Base-by-base conservation (phyloP, 2,329 filamentous ascomycete species). In the Amauroascus verrucosus region DNA sequence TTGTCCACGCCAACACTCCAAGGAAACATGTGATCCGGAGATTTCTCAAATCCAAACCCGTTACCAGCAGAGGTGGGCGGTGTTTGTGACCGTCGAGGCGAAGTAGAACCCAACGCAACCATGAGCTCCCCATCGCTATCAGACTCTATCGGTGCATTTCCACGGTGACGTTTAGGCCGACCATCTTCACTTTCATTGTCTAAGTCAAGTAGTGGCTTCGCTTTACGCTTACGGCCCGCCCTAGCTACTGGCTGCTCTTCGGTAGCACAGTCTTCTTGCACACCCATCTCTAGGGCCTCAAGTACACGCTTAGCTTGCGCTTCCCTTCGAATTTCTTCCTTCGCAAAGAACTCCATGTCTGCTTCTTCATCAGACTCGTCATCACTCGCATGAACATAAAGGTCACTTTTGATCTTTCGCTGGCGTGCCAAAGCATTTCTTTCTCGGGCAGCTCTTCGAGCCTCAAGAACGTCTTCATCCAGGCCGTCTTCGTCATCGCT, bases 351-450 rank as follows among this genome's bases (percentile, higher is more conserved):
- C 18, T 79, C 81, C 20, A 66, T 74, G 68, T 86, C 80, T 54
- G 81, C 79, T 45, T 89, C 88, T 32, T 79, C 82, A 63, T 95
- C 88, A n/a, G 79, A 84, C 60, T 95, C 89, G 51, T 97, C 93
- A 65, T 97, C 93, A 60, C 85, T 88, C 35, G 84, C 83, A 54
- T 85, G 80, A 48, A 98, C 85, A 62, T 83, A 91, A 37, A 91
- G 70, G 22, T 84, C 83, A 62, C 86, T 94, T 75, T 96, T 97
- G 71, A 93, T 85, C 65, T 85, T 86, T 30, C 76, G 75, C 47
- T 82, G 77, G 69, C 89, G 89, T 63, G 90, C 88, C n/a, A 80
- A 72, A 59, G 95, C 83, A 59, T 80, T 84, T 50, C 83, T 75
- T 51, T 80, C 77, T 35, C 84, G 77, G 52, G 76, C 78, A 11